phyloP scores from a whole-genome alignment of 352 stramenopile species.

The Phytophthora hybrid region DNA sequence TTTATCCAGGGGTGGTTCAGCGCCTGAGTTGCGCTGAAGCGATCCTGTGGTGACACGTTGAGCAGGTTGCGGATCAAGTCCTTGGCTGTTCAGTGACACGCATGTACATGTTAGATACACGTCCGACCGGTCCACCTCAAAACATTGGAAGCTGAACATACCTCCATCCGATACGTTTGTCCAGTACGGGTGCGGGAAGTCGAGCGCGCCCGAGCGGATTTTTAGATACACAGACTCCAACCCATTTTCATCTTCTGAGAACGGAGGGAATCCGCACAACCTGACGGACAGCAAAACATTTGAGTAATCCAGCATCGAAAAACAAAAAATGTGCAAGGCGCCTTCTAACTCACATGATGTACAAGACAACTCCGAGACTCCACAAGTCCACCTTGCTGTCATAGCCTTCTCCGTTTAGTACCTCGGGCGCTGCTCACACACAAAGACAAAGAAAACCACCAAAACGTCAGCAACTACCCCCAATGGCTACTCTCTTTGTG shows the following conservation, averaged over 20 bases:
- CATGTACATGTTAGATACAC: slow-evolving; percentile 15
- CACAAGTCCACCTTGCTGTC: slow-evolving; percentile 90
- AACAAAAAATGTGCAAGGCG: neutral
- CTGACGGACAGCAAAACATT: slow-evolving; percentile 25
- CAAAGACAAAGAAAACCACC: neutral
- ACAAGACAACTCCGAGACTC: slow-evolving; percentile 88
- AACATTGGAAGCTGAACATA: slow-evolving; percentile 21
- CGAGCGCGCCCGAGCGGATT: slow-evolving; percentile 80
- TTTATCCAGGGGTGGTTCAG: slow-evolving; percentile 90
- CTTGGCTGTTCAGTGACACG: slow-evolving; percentile 55
- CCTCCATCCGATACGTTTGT: slow-evolving; percentile 86
- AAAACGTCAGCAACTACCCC: slow-evolving; percentile 4
- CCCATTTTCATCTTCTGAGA: slow-evolving; percentile 82
- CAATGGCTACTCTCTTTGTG: neutral
- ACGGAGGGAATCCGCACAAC: slow-evolving; percentile 86
- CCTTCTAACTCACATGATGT: slow-evolving; percentile 77
- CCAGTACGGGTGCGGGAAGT: slow-evolving; percentile 88
- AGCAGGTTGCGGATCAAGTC: slow-evolving; percentile 84
- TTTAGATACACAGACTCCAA: slow-evolving; percentile 88
- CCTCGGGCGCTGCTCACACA: slow-evolving; percentile 64
- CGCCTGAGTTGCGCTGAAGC: slow-evolving; percentile 73
- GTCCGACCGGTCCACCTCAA: slow-evolving; percentile 3
- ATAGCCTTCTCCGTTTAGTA: slow-evolving; percentile 87
- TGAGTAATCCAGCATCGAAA: neutral
- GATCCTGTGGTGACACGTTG: slow-evolving; percentile 76